Evolutionary conservation across 805 yeast genomes (phyloP).

Genomic region (Starmerella bacillaris): DNA sequence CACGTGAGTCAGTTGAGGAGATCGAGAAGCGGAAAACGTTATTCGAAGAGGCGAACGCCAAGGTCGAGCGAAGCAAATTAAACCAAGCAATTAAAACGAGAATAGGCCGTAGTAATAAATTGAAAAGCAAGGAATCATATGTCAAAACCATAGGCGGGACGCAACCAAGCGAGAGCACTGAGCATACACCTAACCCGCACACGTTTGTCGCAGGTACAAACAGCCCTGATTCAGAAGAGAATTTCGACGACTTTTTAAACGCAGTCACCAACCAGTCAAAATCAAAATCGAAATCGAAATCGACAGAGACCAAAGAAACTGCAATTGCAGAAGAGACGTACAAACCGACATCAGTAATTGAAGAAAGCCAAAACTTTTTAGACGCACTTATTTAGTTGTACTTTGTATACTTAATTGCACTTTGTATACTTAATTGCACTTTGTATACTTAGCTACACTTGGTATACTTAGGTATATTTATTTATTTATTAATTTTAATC

Average conservation of each 20-base stretch:
- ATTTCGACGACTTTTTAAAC: background rate
- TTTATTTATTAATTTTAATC: too few relatives aligned
- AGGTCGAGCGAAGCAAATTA: conserved; percentile 10
- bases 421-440: too few relatives aligned
- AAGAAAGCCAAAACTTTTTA: too few relatives aligned
- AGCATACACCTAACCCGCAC: background rate
- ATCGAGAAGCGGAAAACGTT: too few relatives aligned
- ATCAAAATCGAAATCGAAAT: too few relatives aligned
- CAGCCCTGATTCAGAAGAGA: background rate
- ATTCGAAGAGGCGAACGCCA: conserved; percentile 10
- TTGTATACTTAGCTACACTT: too few relatives aligned
- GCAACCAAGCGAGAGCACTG: background rate
- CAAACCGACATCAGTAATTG: too few relatives aligned
- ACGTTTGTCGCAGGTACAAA: background rate
- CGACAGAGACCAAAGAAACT: too few relatives aligned
- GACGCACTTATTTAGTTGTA: too few relatives aligned
- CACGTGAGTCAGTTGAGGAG: background rate
- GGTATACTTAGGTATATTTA: too few relatives aligned
- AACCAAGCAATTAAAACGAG: conserved; percentile 7
- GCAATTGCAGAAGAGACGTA: too few relatives aligned
- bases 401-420: too few relatives aligned
- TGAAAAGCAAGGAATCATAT: background rate
- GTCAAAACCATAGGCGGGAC: conserved; percentile 2
- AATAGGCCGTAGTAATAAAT: conserved; percentile 6
- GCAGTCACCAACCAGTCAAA: background rate